Evolutionary conservation across 495 filamentous ascomycete genomes (phyloP).

Genomic region (Neurospora tetraspora): DNA sequence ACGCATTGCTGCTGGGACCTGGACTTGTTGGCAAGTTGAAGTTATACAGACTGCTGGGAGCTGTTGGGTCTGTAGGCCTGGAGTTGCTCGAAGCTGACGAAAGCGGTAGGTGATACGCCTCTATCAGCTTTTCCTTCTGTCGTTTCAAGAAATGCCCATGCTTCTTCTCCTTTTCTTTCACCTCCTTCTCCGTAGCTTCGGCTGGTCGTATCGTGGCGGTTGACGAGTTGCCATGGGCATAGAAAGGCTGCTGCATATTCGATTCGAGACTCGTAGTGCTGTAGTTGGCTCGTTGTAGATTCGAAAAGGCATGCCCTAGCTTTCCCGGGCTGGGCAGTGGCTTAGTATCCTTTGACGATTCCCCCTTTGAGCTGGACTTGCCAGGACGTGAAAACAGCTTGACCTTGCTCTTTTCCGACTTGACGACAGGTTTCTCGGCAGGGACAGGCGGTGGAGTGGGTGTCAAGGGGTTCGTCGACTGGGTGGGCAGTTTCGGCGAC

Average conservation of each 20-base stretch:
- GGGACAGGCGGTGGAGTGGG: slow-evolving; percentile 29
- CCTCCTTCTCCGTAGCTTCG: slow-evolving; percentile 29
- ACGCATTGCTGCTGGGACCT: slow-evolving; percentile 57
- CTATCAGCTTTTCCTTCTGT: slow-evolving; percentile 82
- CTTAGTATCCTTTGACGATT: slow-evolving; percentile 52
- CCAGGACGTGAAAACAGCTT: slow-evolving; percentile 88
- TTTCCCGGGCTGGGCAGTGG: slow-evolving; percentile 76
- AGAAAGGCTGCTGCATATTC: slow-evolving; percentile 56
- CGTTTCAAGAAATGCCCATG: slow-evolving; percentile 73
- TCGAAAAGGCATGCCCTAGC: slow-evolving; percentile 50
- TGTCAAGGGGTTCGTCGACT: slow-evolving; percentile 13
- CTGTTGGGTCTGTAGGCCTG: slow-evolving; percentile 70
- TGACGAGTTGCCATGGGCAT: slow-evolving; percentile 74
- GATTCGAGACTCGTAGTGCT: slow-evolving; percentile 74
- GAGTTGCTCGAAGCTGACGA: slow-evolving; percentile 90
- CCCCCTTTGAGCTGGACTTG: slow-evolving; percentile 66
- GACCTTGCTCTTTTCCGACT: slow-evolving; percentile 76
- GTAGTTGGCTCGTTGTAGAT: slow-evolving; percentile 56
- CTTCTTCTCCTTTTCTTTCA: slow-evolving; percentile 59
- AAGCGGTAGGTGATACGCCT: slow-evolving; percentile 70
- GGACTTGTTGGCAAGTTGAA: slow-evolving; percentile 60
- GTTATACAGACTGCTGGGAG: slow-evolving; percentile 73
- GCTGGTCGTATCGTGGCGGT: slow-evolving; percentile 59
- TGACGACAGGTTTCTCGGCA: slow-evolving; percentile 51
- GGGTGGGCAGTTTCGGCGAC: slow-evolving; percentile 37